phyloP scores from a whole-genome alignment of 768 basidiomycete species.

The Rhizopogon rudus region DNA sequence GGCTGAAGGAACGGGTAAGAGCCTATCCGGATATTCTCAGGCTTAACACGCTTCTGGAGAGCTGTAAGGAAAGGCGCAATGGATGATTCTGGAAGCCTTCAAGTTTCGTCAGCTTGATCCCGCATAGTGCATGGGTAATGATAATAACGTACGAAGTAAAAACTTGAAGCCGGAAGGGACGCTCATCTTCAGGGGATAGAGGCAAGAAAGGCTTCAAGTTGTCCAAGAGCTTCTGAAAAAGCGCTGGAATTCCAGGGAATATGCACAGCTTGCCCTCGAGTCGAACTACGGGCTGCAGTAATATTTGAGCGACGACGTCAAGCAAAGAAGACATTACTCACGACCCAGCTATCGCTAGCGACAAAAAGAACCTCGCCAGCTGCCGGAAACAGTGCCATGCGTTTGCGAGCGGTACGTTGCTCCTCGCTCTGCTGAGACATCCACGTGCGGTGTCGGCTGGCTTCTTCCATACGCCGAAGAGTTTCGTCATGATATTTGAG shows the following conservation, averaged over 20 bases:
- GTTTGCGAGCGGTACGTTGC: constrained; percentile 68
- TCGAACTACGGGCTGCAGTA: constrained; percentile 74
- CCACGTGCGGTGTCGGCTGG: constrained; percentile 53
- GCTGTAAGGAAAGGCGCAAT: constrained; percentile 82
- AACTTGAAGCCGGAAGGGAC: constrained; percentile 76
- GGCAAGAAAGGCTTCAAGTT: constrained; percentile 72
- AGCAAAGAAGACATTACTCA: constrained; percentile 29
- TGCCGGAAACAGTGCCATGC: constrained; percentile 90
- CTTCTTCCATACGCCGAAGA: constrained; percentile 61
- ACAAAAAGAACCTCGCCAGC: constrained; percentile 78
- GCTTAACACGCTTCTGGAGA: constrained; percentile 66
- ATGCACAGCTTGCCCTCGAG: constrained; percentile 84
- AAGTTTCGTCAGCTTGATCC: neutral
- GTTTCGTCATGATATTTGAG: constrained; percentile 78
- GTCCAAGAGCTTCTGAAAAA: constrained; percentile 80
- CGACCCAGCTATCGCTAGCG: constrained; percentile 80
- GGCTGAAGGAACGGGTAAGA: constrained; percentile 60
- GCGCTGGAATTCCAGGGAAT: constrained; percentile 84
- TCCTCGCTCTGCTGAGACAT: constrained; percentile 62
- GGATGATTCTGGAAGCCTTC: constrained; percentile 71
- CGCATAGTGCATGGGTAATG: too few species aligned
- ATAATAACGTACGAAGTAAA: constrained; percentile 61
- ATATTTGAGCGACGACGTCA: neutral
- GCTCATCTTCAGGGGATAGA: constrained; percentile 67
- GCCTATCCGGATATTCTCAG: constrained; percentile 80